Conservation (phyloP, 768 basidiomycete genomes). For the Serendipita sp. region DNA sequence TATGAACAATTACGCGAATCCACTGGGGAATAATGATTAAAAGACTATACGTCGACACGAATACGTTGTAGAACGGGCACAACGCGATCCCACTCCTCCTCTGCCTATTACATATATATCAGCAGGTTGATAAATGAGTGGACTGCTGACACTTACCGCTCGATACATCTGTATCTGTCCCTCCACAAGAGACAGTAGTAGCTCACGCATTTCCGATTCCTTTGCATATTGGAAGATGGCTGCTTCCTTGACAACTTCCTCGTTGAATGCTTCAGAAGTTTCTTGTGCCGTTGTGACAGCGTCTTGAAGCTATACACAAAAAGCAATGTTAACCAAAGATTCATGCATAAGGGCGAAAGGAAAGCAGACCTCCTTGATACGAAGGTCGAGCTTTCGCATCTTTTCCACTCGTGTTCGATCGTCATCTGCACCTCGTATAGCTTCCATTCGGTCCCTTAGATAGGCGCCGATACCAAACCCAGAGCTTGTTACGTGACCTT, state of each 20-base stretch:
- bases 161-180: conserved; percentile 93
- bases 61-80: conserved; percentile 88
- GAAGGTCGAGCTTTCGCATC: conserved; percentile 80
- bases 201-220: conserved; percentile 92
- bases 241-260: conserved; percentile 86
- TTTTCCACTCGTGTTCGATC: conserved; percentile 84
- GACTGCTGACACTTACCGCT: conserved; percentile 32
- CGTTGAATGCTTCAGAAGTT: conserved; percentile 91
- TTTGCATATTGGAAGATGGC: conserved; percentile 78
- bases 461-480: conserved; percentile 79
- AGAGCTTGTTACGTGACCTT: conserved; percentile 71
- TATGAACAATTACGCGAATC: background rate
- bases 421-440: conserved; percentile 81
- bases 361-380: conserved; percentile 77
- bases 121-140: conserved; percentile 3
- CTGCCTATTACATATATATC: conserved; percentile 34
- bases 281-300: conserved; percentile 91
- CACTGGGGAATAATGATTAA: no score
- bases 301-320: conserved; percentile 60
- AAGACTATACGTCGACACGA: conserved; percentile 54
- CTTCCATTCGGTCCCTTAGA: conserved; percentile 81
- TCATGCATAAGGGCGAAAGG: background rate
- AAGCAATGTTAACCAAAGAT: background rate
- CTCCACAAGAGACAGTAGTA: conserved; percentile 75
- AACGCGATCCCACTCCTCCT: conserved; percentile 96